Evolutionary conservation across 768 basidiomycete species (phyloP).

Genomic region (Hirschioporus abietinus): DNA sequence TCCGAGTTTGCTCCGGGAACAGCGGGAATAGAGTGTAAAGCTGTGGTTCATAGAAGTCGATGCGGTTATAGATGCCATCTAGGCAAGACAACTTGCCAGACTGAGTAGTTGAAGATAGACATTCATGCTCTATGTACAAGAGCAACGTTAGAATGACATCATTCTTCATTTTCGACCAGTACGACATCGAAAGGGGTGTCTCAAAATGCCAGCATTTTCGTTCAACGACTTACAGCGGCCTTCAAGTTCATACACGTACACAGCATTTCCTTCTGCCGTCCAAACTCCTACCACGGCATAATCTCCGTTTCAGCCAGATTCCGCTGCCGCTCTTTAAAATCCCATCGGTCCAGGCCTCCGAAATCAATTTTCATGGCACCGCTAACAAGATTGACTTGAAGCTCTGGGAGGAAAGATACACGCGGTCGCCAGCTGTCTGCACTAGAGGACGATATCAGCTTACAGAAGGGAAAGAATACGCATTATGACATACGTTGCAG

Average conservation of each 20-base stretch:
- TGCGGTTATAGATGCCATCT: too few relatives aligned
- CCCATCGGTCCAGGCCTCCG: conserved; percentile 72
- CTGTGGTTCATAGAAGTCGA: too few relatives aligned
- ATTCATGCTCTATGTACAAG: too few relatives aligned
- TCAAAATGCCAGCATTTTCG: not conserved
- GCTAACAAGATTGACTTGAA: conserved; percentile 61
- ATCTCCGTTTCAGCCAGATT: conserved; percentile 55
- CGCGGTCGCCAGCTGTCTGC: conserved; percentile 80
- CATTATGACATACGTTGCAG: conserved; percentile 58
- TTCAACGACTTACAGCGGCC: not conserved
- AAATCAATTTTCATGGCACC: conserved; percentile 67
- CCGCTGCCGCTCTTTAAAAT: conserved; percentile 52
- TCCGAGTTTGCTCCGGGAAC: not conserved
- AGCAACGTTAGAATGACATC: too few relatives aligned
- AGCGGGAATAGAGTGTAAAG: not conserved
- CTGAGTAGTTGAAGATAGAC: too few relatives aligned
- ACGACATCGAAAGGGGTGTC: too few relatives aligned
- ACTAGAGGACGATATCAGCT: conserved; percentile 29
- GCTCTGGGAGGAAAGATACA: conserved; percentile 62
- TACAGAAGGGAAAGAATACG: not conserved
- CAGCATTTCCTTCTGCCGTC: not conserved
- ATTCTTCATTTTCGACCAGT: too few relatives aligned
- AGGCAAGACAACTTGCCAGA: too few relatives aligned
- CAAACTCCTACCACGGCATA: not conserved
- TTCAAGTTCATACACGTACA: not conserved